Conservation (phyloP, 805 yeast species). For the Ogataea zsoltii region DNA sequence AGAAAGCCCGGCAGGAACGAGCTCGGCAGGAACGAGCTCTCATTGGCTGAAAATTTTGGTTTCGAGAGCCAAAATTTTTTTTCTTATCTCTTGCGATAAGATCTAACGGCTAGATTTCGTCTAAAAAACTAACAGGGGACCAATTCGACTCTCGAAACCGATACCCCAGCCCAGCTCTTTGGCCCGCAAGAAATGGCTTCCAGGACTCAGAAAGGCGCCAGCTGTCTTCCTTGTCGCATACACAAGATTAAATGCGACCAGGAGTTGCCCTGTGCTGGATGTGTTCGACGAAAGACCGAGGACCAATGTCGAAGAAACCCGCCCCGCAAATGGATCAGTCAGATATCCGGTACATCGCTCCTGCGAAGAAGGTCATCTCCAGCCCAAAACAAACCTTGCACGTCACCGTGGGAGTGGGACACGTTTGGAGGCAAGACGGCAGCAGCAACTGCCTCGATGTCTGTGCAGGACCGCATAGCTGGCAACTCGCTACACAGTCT, state of each 20-base stretch:
- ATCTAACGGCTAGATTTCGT: too few relatives aligned
- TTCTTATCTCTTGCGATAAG: not conserved
- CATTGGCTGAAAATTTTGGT: not conserved
- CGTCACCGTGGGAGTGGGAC: conserved; percentile 7
- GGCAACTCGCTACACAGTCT: conserved; percentile 4
- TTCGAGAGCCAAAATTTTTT: not conserved
- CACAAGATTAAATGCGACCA: conserved; percentile 16
- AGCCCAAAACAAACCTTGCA: too few relatives aligned
- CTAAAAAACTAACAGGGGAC: too few relatives aligned
- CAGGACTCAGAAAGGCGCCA: conserved; percentile 9
- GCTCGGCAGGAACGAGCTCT: not conserved
- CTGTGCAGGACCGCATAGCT: not conserved
- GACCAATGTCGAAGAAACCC: conserved; percentile 34
- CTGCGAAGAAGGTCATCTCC: not conserved
- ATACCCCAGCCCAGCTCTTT: too few relatives aligned
- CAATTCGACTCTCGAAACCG: too few relatives aligned
- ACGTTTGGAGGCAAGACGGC: not conserved
- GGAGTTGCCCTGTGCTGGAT: conserved; percentile 14
- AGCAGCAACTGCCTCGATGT: too few relatives aligned
- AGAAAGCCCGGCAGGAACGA: not conserved
- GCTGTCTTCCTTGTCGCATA: conserved; percentile 10
- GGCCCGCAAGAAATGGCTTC: too few relatives aligned
- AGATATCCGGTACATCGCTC: not conserved
- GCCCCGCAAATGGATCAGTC: conserved; percentile 16
- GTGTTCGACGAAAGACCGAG: conserved; percentile 10